These are phyloP conservation scores for Aspergillus versicolor DNA, from an alignment of 2,329 filamentous ascomycete species.

Conservation along the genomic window DNA sequence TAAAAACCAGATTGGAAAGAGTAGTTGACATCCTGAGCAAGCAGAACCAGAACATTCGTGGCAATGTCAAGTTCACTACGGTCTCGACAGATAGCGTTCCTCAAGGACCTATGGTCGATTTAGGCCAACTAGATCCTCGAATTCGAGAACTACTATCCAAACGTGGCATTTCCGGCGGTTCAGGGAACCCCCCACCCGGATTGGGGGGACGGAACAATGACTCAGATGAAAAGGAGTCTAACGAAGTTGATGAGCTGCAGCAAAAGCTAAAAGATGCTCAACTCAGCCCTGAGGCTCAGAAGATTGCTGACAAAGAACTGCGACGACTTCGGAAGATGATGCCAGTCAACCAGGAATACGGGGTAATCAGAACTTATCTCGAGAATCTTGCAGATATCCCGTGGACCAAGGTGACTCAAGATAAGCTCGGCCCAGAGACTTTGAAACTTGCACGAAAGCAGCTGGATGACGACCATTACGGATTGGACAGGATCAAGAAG, in stretches of 20 bases:
- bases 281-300: conserved; percentile 79
- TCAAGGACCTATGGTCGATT: conserved; percentile 58
- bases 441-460: conserved; percentile 79
- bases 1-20: conserved; percentile 74
- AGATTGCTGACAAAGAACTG: conserved; percentile 86
- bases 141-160: conserved; percentile 45
- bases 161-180: conserved; percentile 45
- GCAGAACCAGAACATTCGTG: conserved; percentile 80
- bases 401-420: conserved; percentile 81
- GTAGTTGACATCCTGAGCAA: conserved; percentile 81
- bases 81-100: conserved; percentile 67
- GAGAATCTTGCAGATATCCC: conserved; percentile 93
- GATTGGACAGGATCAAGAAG: conserved; percentile 96
- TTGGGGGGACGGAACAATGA: conserved; percentile 49
- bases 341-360: conserved; percentile 92
- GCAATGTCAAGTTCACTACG: conserved; percentile 80
- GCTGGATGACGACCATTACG: conserved; percentile 94
- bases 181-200: conserved; percentile 41
- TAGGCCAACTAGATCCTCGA: conserved; percentile 50
- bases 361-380: conserved; percentile 87
- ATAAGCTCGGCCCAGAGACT: conserved; percentile 79
- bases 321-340: conserved; percentile 92
- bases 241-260: conserved; percentile 87
- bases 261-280: conserved; percentile 81
- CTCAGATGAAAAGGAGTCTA: conserved; percentile 75